Percentiles rank a stretch among this genome's conserved stretches.
phyloP scores from a whole-genome alignment of 192 early-diverging fungal genomes.

The Coemansia sp. region DNA sequence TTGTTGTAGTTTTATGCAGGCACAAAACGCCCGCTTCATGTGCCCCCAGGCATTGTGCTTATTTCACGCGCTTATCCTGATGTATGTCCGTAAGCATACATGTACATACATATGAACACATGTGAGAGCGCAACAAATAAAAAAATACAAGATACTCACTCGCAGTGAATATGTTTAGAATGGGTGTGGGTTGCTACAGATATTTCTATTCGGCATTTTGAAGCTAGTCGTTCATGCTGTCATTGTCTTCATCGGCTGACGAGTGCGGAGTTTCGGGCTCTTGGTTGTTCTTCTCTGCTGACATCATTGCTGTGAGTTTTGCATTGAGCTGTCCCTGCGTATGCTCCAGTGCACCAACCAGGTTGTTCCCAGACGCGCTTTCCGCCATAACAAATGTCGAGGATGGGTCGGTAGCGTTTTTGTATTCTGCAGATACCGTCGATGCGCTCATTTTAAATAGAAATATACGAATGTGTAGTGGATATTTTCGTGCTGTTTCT shows the following conservation, averaged over 20 bases:
- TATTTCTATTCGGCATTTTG: neutral
- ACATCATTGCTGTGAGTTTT: conserved; percentile 25
- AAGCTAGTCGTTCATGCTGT: neutral
- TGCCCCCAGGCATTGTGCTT: neutral
- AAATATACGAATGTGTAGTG: neutral
- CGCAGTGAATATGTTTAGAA: neutral
- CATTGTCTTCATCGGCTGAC: neutral
- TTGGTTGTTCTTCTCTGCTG: conserved; percentile 17
- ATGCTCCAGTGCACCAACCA: conserved; percentile 19
- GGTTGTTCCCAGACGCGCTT: neutral
- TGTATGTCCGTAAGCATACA: neutral
- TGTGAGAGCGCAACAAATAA: neutral
- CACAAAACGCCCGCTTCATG: neutral
- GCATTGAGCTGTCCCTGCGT: conserved; percentile 30
- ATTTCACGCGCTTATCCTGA: neutral
- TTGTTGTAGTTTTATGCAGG: neutral
- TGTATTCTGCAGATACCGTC: conserved; percentile 18
- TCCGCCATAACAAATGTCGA: conserved; percentile 11
- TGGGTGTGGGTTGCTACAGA: neutral
- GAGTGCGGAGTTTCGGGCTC: neutral
- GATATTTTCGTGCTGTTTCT: neutral
- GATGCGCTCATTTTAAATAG: conserved; percentile 3
- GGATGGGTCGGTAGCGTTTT: neutral
- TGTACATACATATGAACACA: neutral
- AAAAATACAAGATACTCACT: too few species aligned